A percentile compares a stretch with the other conserved stretches of the same genome.
Evolutionary conservation across 1,139 yeast genomes (phyloP).

Genomic region (Geotrichum siamense): DNA sequence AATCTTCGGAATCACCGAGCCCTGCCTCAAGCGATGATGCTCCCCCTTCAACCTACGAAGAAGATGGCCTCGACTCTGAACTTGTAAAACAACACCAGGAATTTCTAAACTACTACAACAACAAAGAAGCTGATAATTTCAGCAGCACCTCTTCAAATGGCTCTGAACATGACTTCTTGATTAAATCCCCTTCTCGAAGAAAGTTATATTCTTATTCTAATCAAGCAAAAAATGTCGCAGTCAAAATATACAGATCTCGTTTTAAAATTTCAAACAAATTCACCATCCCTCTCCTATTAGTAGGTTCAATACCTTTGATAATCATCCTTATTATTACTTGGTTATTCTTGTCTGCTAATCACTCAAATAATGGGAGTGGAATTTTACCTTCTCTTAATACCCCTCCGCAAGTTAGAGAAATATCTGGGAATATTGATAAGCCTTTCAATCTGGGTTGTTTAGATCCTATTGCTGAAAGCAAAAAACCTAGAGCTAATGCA

Average conservation of each 20-base stretch:
- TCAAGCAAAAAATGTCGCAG: background rate
- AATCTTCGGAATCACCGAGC: constrained; percentile 9
- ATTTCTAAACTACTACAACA: constrained; percentile 1
- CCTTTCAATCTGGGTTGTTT: constrained; percentile 29
- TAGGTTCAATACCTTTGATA: constrained; percentile 7
- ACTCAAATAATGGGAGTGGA: background rate
- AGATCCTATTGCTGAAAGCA: constrained; percentile 28
- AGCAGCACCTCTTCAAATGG: constrained; percentile 1
- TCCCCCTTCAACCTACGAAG: constrained; percentile 1
- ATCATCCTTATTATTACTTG: constrained; percentile 2
- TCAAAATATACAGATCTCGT: constrained; percentile 7
- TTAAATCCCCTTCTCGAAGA: background rate
- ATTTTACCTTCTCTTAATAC: constrained; percentile 12
- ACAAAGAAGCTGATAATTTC: background rate
- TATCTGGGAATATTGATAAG: constrained; percentile 13
- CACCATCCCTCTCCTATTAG: constrained; percentile 16
- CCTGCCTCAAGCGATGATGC: background rate
- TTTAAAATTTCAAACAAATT: constrained; percentile 15
- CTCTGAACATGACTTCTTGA: background rate
- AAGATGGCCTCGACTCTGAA: constrained; percentile 1
- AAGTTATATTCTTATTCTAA: background rate
- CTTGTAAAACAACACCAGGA: constrained; percentile 3
- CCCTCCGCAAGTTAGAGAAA: constrained; percentile 16
- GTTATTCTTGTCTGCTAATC: background rate
- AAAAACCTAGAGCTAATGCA: constrained; percentile 53